A percentile compares a stretch with the other conserved stretches of the same genome.
These are phyloP conservation scores for Vickermania spadyakhi DNA, from an alignment of 208 protist genomes.

Conservation along the genomic window DNA sequence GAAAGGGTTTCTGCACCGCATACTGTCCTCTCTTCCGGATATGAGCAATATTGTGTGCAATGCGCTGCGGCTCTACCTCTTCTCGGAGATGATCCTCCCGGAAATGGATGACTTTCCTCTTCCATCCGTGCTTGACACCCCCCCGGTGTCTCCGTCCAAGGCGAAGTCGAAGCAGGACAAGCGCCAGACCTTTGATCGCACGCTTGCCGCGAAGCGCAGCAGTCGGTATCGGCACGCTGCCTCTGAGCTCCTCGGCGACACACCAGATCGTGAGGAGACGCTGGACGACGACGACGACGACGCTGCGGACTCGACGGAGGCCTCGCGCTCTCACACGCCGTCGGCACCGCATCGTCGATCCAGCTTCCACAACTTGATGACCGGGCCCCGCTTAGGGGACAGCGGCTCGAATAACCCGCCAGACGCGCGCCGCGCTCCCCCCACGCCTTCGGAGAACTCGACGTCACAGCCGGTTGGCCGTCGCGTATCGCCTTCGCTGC, in stretches of 20 bases:
- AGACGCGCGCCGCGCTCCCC: constrained; percentile 3
- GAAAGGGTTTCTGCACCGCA: constrained; percentile 54
- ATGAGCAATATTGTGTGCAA: constrained; percentile 55
- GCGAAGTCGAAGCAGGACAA: constrained; percentile 10
- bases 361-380: not conserved
- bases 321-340: not conserved
- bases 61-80: constrained; percentile 60
- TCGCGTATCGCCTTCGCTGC: not conserved
- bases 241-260: too few species aligned
- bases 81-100: constrained; percentile 70
- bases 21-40: constrained; percentile 69
- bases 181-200: constrained; percentile 43
- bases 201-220: constrained; percentile 35
- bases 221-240: not conserved
- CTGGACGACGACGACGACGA: not conserved
- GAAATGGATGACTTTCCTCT: constrained; percentile 83
- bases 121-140: constrained; percentile 54
- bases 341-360: not conserved
- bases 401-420: constrained; percentile 30
- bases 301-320: not conserved
- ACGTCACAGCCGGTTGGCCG: not conserved
- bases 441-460: not conserved
- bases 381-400: constrained; percentile 37
- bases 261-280: not conserved
- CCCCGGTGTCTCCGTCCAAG: constrained; percentile 13